Base-by-base conservation (phyloP, 805 yeast genomes). In the Cephaloascus fragrans region DNA sequence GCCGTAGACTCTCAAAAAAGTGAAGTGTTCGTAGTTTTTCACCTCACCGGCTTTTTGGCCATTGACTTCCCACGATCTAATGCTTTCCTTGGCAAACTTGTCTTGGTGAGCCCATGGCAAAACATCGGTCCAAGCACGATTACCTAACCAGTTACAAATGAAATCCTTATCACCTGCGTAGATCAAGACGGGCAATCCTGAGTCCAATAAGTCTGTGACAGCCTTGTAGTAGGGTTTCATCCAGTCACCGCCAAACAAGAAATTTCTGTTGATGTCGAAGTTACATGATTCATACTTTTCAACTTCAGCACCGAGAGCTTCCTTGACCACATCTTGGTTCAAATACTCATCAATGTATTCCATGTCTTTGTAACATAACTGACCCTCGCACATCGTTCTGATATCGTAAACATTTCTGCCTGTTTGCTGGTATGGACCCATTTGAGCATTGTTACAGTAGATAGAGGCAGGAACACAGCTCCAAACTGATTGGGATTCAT, bases 141-240 rank as follows among this genome's bases (percentile, higher is more conserved):
- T 88, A 47, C 97, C 97, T 53, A 90, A 73, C 96, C 96, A 89
- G 68, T 90, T 89, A 67, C 97, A 89, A 56, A 89, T 89, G 62
- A 80, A 89, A 62, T 89, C 97, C 64, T 87, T 86, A 65, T 89
- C 96, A 55, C 97, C 97, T 14, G 96, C 96, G 52, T 89, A 90
- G 45, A 90, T 72, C 57, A 90, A 71, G 19, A 88, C 89, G 3
- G 96, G 96, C 37, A 89, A 52, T 9, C 71, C 82, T 18, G 71
- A 57, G 45, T 87, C 88, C 49, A 90, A 72, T 44, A 88, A 63
- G 35, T 77, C 78, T 18, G 80, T 68, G 32, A 90, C 86, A 38
- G 75, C 77, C 49, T 69, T 73, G 56, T 86, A 93, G 71, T 80
- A 87, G 19, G 96, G 96, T 59, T 81, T 80, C 80, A 83, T 78